phyloP scores from a whole-genome alignment of 2,329 filamentous ascomycete species.

The Phialophora expanda region DNA sequence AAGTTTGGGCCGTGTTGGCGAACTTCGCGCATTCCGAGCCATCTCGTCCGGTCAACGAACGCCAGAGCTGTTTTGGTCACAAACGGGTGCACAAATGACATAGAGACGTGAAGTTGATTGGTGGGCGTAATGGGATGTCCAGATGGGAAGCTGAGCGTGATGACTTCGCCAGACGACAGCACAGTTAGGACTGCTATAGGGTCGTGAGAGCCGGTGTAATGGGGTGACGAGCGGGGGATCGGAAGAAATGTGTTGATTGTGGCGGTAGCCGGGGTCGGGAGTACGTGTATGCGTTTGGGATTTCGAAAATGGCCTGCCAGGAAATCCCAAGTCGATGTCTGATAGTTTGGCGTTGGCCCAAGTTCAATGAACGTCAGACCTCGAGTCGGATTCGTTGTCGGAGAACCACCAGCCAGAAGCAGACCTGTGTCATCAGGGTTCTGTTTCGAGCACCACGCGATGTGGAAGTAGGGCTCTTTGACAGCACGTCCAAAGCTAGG shows the following conservation, averaged over 20 bases:
- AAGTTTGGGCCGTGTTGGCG: constrained; percentile 78
- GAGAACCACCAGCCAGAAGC: constrained; percentile 80
- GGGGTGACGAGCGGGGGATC: constrained; percentile 79
- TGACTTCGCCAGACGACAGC: constrained; percentile 82
- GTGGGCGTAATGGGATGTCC: constrained; percentile 90
- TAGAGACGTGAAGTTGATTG: constrained; percentile 85
- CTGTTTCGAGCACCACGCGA: constrained; percentile 91
- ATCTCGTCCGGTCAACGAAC: constrained; percentile 75
- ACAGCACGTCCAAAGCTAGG: constrained; percentile 55
- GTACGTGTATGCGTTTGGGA: constrained; percentile 70
- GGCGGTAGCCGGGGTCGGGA: constrained; percentile 77
- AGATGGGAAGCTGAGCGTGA: constrained; percentile 89
- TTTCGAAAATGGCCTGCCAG: constrained; percentile 78
- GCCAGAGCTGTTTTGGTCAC: constrained; percentile 74
- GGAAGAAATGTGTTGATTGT: constrained; percentile 81
- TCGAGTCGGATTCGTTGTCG: constrained; percentile 69
- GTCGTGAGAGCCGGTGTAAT: constrained; percentile 86
- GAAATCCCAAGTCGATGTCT: constrained; percentile 87
- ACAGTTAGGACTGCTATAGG: constrained; percentile 82
- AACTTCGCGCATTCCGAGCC: constrained; percentile 89
- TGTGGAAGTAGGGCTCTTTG: constrained; percentile 75
- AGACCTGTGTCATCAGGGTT: constrained; percentile 93
- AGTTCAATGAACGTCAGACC: constrained; percentile 89
- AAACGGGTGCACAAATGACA: constrained; percentile 90
- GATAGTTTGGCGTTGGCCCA: constrained; percentile 85